Evolutionary conservation across 345 rosid species (phyloP).

Genomic region (Eutrema yunnanense): DNA sequence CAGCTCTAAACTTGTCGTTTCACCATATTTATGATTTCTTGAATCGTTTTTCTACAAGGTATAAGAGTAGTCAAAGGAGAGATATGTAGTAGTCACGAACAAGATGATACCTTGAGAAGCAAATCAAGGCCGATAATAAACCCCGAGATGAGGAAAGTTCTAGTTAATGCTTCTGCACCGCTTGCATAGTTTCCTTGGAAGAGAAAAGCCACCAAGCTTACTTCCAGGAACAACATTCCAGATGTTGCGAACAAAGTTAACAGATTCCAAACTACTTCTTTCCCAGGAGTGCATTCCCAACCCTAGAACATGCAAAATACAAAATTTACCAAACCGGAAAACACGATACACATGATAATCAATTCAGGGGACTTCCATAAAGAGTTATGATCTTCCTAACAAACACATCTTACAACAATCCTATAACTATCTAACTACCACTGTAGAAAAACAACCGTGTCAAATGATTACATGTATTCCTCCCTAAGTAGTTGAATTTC

Average conservation of each 20-base stretch:
- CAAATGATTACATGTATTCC: no score
- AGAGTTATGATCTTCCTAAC: background rate
- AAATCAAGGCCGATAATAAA: slow-evolving; percentile 69
- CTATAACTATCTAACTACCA: background rate
- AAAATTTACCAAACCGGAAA: background rate
- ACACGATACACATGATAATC: background rate
- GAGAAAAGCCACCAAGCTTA: slow-evolving; percentile 90
- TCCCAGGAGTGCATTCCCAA: slow-evolving; percentile 82
- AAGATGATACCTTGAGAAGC: slow-evolving; percentile 64
- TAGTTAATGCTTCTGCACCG: slow-evolving; percentile 66
- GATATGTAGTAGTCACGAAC: background rate
- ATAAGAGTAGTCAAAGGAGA: background rate
- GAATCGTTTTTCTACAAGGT: background rate
- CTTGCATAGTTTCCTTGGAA: slow-evolving; percentile 83
- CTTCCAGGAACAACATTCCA: slow-evolving; percentile 92
- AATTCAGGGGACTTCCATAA: background rate
- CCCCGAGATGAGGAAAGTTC: slow-evolving; percentile 75
- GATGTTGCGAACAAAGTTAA: slow-evolving; percentile 72
- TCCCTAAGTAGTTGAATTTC: background rate
- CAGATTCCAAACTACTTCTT: slow-evolving; percentile 74
- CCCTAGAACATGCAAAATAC: slow-evolving; percentile 35
- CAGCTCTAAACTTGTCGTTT: background rate
- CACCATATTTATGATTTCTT: background rate
- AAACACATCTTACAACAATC: background rate
- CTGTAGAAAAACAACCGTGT: background rate